Evolutionary conservation across 1,284 basidiomycete genomes (phyloP).

Genomic region (Wolfiporia cocos): DNA sequence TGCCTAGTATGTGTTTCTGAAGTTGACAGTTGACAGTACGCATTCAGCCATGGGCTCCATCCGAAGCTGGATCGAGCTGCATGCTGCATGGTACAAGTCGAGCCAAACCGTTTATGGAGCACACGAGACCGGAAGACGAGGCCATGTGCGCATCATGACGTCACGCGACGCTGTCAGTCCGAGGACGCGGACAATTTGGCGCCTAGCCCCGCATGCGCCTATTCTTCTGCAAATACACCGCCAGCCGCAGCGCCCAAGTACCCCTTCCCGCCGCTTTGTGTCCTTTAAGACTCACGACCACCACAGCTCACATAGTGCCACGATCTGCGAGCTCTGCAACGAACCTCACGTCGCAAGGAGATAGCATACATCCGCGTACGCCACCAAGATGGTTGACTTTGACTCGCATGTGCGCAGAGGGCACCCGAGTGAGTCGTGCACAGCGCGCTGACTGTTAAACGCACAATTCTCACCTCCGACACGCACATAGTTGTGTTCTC

Average conservation of each 20-base stretch:
- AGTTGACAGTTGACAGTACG: no score
- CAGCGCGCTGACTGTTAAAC: conserved; percentile 1
- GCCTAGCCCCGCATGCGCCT: no score
- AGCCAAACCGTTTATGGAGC: no score
- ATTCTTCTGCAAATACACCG: no score
- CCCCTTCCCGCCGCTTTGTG: neutral
- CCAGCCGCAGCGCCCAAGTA: neutral
- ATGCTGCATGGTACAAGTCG: no score
- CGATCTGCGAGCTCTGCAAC: neutral
- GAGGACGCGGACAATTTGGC: no score
- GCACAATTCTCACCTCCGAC: neutral
- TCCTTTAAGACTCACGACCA: neutral
- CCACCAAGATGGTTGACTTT: conserved; percentile 27
- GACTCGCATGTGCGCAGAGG: conserved; percentile 39
- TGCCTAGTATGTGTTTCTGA: neutral
- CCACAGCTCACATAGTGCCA: neutral
- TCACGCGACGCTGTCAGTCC: no score
- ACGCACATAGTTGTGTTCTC: conserved; percentile 42
- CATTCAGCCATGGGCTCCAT: no score
- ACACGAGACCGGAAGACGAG: no score
- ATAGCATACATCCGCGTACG: conserved; percentile 14
- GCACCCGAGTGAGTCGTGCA: conserved; percentile 41
- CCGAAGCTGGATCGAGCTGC: no score
- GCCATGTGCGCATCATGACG: no score
- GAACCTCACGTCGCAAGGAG: neutral